Percentiles rank a stretch among this genome's conserved stretches.
Evolutionary conservation across 2,329 filamentous ascomycete species (phyloP).

Genomic region (Fusarium abutilonis): DNA sequence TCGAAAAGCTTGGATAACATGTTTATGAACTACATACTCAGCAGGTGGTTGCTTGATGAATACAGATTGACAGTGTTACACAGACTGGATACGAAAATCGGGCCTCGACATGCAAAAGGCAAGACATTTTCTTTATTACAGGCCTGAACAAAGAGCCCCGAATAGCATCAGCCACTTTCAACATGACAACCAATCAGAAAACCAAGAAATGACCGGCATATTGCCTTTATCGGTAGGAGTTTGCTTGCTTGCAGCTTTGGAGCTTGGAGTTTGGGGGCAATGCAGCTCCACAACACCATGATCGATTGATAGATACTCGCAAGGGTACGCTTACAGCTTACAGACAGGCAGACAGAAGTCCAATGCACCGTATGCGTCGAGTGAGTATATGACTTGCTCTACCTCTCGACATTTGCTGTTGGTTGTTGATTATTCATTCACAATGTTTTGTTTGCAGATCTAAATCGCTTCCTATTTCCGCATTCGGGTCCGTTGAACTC

Average conservation of each 20-base stretch:
- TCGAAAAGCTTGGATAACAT: not conserved
- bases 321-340: slow-evolving; percentile 4
- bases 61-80: slow-evolving; percentile 10
- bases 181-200: slow-evolving; percentile 16
- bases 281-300: slow-evolving; percentile 33
- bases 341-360: not conserved
- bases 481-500: slow-evolving; percentile 33
- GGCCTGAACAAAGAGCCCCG: slow-evolving; percentile 21
- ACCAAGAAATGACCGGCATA: slow-evolving; percentile 7
- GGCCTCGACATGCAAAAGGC: slow-evolving; percentile 5
- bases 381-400: slow-evolving; percentile 33
- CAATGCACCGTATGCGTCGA: slow-evolving; percentile 23
- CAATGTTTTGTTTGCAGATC: slow-evolving; percentile 33
- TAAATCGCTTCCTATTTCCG: slow-evolving; percentile 31
- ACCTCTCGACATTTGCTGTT: not conserved
- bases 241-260: slow-evolving; percentile 36
- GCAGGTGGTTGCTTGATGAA: slow-evolving; percentile 1
- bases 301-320: not conserved
- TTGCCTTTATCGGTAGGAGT: slow-evolving; percentile 9
- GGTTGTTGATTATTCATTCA: slow-evolving; percentile 5
- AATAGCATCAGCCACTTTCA: slow-evolving; percentile 25
- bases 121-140: slow-evolving; percentile 18
- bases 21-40: not conserved
- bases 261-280: not conserved
- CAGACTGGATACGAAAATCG: slow-evolving; percentile 28